Evolutionary conservation across 2,329 filamentous ascomycete species (phyloP).

Genomic region (Cladosporium austrohemisphaericum): DNA sequence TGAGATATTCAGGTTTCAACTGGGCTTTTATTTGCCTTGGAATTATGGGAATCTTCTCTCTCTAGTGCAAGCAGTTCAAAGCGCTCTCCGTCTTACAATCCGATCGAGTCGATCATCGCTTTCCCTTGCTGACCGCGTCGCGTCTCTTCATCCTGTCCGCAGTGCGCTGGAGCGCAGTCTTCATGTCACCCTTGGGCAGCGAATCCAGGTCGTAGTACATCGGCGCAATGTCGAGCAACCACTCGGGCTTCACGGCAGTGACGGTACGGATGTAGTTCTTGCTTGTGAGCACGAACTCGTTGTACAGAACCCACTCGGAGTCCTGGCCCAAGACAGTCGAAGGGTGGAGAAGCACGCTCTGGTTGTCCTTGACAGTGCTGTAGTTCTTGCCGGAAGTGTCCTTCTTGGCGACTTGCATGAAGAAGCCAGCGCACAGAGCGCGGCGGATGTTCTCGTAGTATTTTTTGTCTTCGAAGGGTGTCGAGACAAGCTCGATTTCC

Average conservation of each 20-base stretch:
- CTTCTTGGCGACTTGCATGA: conserved; percentile 98
- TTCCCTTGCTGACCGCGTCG: conserved; percentile 12
- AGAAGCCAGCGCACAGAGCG: conserved; percentile 89
- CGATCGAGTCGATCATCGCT: too few relatives aligned
- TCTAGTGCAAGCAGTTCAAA: too few relatives aligned
- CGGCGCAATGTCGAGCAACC: conserved; percentile 91
- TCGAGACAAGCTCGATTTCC: conserved; percentile 80
- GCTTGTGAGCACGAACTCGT: conserved; percentile 95
- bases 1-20: too few relatives aligned
- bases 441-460: conserved; percentile 98
- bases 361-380: conserved; percentile 93
- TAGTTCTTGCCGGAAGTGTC: conserved; percentile 87
- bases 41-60: too few relatives aligned
- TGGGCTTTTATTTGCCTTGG: too few relatives aligned
- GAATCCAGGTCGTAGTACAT: conserved; percentile 82
- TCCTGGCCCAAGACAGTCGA: conserved; percentile 85
- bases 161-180: conserved; percentile 57
- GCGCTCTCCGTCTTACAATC: too few relatives aligned
- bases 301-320: conserved; percentile 95
- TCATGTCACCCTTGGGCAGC: conserved; percentile 83
- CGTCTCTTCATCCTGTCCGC: conserved; percentile 51
- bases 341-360: conserved; percentile 87
- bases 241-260: conserved; percentile 87
- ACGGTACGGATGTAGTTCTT: conserved; percentile 98
- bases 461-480: conserved; percentile 88